These are phyloP conservation scores for Venturia asperata DNA, from an alignment of 2,329 filamentous ascomycete genomes.

Conservation along the genomic window DNA sequence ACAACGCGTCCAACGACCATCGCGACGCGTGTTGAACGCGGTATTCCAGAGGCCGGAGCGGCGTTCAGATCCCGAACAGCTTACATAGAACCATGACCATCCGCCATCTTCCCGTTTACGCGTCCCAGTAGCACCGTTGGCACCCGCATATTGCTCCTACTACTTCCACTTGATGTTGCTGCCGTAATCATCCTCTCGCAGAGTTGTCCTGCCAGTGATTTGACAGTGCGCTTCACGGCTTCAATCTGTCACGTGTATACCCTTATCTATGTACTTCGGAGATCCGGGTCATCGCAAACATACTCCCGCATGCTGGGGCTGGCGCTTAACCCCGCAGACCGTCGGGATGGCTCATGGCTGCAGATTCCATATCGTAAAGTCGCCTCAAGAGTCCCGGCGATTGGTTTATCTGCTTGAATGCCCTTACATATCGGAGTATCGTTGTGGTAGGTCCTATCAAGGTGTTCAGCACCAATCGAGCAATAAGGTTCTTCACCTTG, in stretches of 20 bases:
- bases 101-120: background rate
- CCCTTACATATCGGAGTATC: no score
- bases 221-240: no score
- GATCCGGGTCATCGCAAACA: slow-evolving; percentile 7
- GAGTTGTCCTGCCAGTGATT: background rate
- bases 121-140: background rate
- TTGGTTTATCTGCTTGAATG: background rate
- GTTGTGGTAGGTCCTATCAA: no score
- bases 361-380: background rate
- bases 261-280: no score
- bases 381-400: background rate
- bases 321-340: background rate
- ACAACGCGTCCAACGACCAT: no score
- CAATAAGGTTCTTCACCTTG: no score
- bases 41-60: no score
- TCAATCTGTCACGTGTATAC: background rate
- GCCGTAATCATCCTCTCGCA: slow-evolving; percentile 17
- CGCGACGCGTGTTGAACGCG: no score
- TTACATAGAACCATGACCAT: background rate
- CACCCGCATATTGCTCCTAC: no score
- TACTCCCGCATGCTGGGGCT: background rate
- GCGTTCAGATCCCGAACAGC: no score
- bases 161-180: slow-evolving; percentile 14
- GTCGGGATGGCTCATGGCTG: background rate
- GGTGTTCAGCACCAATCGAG: no score